Evolutionary conservation across 768 basidiomycete genomes (phyloP).

Genomic region (Clitopilus passeckerianus): DNA sequence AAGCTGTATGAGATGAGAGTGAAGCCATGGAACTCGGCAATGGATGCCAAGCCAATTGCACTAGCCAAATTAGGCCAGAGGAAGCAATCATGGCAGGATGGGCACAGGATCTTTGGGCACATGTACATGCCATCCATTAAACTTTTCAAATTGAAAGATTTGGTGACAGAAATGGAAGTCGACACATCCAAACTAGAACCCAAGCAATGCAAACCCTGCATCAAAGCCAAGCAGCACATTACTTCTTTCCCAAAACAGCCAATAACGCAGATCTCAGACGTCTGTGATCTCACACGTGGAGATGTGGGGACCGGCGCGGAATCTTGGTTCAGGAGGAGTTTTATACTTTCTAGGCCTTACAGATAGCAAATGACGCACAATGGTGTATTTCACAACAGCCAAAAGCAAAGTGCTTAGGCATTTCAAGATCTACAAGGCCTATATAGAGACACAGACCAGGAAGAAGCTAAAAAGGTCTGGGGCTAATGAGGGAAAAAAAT

Average conservation of each 20-base stretch:
- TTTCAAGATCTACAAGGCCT: constrained; percentile 19
- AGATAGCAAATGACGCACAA: neutral
- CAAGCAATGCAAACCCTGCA: constrained; percentile 25
- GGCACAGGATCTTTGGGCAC: constrained; percentile 21
- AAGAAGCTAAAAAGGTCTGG: constrained; percentile 10
- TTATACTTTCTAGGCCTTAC: neutral
- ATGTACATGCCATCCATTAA: constrained; percentile 16
- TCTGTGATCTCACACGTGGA: neutral
- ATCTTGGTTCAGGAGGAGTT: neutral
- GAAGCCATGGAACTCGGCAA: neutral
- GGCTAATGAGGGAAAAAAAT: constrained; percentile 21
- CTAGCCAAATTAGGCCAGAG: constrained; percentile 6
- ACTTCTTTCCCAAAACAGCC: constrained; percentile 24
- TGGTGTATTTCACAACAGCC: constrained; percentile 9
- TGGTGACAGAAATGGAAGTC: constrained; percentile 17
- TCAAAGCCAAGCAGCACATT: constrained; percentile 27
- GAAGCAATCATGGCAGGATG: constrained; percentile 18
- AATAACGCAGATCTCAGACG: constrained; percentile 8
- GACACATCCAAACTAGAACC: constrained; percentile 10
- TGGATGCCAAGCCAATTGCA: constrained; percentile 1
- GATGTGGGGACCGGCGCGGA: neutral
- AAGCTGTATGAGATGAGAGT: neutral
- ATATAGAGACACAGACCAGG: constrained; percentile 14
- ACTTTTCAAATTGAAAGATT: constrained; percentile 7
- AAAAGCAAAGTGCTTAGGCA: constrained; percentile 11